Evolutionary conservation across 352 stramenopile genomes (phyloP).

Genomic region (Phytophthora citricola): DNA sequence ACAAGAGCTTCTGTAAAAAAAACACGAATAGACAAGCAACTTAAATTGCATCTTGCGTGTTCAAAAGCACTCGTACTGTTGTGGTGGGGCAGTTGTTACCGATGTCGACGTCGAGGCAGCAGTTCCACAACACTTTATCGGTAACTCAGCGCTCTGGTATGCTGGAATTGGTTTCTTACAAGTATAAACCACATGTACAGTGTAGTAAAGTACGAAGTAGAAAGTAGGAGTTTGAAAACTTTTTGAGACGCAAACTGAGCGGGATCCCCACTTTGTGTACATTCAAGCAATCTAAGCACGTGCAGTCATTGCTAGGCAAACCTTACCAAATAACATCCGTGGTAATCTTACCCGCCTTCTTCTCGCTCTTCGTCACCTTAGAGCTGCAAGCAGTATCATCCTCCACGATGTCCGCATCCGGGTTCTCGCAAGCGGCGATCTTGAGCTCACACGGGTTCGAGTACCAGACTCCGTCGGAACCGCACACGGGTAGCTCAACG

Average conservation of each 20-base stretch:
- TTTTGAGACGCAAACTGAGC: background rate
- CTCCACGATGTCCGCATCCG: conserved; percentile 19
- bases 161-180: no score
- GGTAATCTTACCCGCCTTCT: conserved; percentile 8
- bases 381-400: conserved; percentile 11
- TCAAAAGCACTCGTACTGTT: no score
- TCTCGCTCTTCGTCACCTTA: conserved; percentile 1
- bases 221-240: no score
- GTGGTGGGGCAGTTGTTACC: no score
- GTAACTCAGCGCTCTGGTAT: no score
- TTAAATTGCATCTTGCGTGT: no score
- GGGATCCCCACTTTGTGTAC: background rate
- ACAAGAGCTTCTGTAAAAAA: conserved; percentile 64
- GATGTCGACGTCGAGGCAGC: no score
- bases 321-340: background rate
- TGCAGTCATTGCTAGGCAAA: background rate
- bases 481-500: conserved; percentile 35
- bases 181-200: no score
- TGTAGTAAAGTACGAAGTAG: no score
- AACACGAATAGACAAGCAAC: no score
- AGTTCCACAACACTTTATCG: no score
- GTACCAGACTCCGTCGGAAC: conserved; percentile 44
- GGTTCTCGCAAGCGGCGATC: conserved; percentile 24
- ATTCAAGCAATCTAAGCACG: conserved; percentile 3
- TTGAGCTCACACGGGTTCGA: conserved; percentile 35